These are phyloP conservation scores for Globisporangium ultimum DNA, from an alignment of 352 stramenopile species.

Conservation along the genomic window DNA sequence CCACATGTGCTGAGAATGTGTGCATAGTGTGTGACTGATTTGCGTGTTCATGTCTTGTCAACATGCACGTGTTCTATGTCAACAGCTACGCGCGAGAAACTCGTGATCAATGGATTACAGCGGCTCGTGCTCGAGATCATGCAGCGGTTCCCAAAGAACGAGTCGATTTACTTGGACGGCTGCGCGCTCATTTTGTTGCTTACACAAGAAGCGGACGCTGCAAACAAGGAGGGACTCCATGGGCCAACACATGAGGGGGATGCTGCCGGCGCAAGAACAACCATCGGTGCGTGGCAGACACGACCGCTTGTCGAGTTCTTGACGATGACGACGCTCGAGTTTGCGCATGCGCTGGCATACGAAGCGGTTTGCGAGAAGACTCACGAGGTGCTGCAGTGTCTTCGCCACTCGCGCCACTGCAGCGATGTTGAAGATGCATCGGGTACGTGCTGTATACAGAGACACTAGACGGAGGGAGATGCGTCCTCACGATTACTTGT, in stretches of 20 bases:
- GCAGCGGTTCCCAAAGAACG: constrained; percentile 14
- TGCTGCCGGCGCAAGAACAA: neutral
- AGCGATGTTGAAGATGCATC: constrained; percentile 4
- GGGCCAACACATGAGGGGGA: neutral
- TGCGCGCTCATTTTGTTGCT: constrained; percentile 23
- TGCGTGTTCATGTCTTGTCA: neutral
- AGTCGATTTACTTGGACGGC: constrained; percentile 17
- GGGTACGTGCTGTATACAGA: neutral
- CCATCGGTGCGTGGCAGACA: constrained; percentile 6
- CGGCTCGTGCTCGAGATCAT: constrained; percentile 21
- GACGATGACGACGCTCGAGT: neutral
- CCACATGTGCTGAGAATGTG: too few species aligned
- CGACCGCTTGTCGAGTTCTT: constrained; percentile 10
- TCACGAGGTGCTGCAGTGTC: constrained; percentile 10
- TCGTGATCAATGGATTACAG: constrained; percentile 24
- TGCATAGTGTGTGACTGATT: neutral
- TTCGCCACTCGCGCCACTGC: constrained; percentile 1
- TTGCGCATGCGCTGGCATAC: neutral
- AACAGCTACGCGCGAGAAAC: constrained; percentile 15
- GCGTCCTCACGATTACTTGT: too few species aligned
- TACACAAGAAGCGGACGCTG: constrained; percentile 6
- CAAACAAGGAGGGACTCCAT: neutral
- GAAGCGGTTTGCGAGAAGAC: constrained; percentile 1
- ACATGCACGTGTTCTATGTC: neutral
- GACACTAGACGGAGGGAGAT: too few species aligned